phyloP scores from a whole-genome alignment of 2,329 filamentous ascomycete genomes.

The Thelonectria rubi region DNA sequence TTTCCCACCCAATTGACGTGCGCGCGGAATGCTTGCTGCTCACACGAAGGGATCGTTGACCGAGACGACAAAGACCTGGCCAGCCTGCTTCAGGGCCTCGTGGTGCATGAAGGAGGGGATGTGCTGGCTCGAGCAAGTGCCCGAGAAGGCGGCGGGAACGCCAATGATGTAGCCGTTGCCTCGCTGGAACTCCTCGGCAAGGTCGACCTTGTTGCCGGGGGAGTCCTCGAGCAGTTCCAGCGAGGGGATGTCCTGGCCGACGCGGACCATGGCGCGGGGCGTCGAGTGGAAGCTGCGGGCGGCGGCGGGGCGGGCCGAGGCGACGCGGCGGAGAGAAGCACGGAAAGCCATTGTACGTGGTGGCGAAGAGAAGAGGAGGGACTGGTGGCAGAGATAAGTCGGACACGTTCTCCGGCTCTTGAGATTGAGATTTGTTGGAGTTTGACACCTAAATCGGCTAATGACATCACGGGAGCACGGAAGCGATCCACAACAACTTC shows the following conservation, averaged over 20 bases:
- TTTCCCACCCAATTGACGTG: not conserved
- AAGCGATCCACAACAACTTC: constrained; percentile 21
- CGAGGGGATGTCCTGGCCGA: constrained; percentile 81
- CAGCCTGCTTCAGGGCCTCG: constrained; percentile 79
- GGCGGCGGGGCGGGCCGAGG: constrained; percentile 43
- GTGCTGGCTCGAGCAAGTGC: constrained; percentile 69
- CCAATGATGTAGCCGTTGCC: constrained; percentile 85
- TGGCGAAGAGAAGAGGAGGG: constrained; percentile 12
- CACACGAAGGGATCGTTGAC: constrained; percentile 97
- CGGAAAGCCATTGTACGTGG: constrained; percentile 50
- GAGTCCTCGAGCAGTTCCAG: constrained; percentile 83
- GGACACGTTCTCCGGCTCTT: not conserved
- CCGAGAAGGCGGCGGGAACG: constrained; percentile 80
- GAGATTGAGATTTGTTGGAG: constrained; percentile 15
- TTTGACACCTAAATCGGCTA: constrained; percentile 17
- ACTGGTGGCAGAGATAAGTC: constrained; percentile 8
- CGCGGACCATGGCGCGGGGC: constrained; percentile 70
- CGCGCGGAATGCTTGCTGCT: constrained; percentile 46
- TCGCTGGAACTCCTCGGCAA: constrained; percentile 76
- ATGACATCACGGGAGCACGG: constrained; percentile 38
- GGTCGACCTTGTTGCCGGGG: constrained; percentile 91
- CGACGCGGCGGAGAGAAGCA: constrained; percentile 46
- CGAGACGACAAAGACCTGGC: constrained; percentile 86
- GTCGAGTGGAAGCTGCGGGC: constrained; percentile 70
- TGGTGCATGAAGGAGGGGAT: constrained; percentile 88